phyloP scores from a whole-genome alignment of 192 early-diverging fungal species.

The Kickxella alabastrina region DNA sequence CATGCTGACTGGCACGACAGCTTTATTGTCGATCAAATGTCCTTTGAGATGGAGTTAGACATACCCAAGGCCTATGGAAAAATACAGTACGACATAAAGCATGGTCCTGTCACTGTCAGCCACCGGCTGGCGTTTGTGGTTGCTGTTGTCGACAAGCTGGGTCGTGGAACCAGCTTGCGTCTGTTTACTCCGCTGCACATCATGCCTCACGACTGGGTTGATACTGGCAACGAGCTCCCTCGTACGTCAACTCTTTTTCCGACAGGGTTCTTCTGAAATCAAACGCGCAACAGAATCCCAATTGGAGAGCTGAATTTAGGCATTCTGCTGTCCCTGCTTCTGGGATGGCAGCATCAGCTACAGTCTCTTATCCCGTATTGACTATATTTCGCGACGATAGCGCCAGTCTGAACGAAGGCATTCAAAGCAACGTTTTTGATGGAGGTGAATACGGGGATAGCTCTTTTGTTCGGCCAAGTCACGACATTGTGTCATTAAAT shows the following conservation, averaged over 20 bases:
- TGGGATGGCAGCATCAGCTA: background rate
- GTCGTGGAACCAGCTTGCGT: slow-evolving; percentile 43
- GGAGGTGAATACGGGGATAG: too few species aligned
- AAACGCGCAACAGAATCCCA: too few species aligned
- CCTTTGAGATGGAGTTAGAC: slow-evolving; percentile 44
- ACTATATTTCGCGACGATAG: too few species aligned
- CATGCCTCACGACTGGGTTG: slow-evolving; percentile 38
- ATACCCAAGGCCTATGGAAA: slow-evolving; percentile 44
- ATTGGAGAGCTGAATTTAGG: too few species aligned
- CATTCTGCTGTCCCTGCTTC: too few species aligned
- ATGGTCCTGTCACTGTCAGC: slow-evolving; percentile 44
- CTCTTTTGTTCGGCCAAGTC: too few species aligned
- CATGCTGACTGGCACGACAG: slow-evolving; percentile 23
- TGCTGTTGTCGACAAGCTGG: slow-evolving; percentile 37
- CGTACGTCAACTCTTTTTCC: slow-evolving; percentile 34
- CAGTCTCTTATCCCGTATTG: too few species aligned
- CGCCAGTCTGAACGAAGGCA: too few species aligned
- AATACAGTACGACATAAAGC: slow-evolving; percentile 49
- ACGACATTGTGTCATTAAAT: too few species aligned
- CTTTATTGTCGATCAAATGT: slow-evolving; percentile 41
- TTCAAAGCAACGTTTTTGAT: too few species aligned
- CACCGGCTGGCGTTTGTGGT: slow-evolving; percentile 49
- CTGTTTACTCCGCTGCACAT: slow-evolving; percentile 50
- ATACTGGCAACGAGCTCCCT: slow-evolving; percentile 25
- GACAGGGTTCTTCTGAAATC: slow-evolving; percentile 39